Evolutionary conservation across 2,329 filamentous ascomycete species (phyloP), one percentile per base, ranked within the genome.

Genomic region (Diaporthe sp.): DNA sequence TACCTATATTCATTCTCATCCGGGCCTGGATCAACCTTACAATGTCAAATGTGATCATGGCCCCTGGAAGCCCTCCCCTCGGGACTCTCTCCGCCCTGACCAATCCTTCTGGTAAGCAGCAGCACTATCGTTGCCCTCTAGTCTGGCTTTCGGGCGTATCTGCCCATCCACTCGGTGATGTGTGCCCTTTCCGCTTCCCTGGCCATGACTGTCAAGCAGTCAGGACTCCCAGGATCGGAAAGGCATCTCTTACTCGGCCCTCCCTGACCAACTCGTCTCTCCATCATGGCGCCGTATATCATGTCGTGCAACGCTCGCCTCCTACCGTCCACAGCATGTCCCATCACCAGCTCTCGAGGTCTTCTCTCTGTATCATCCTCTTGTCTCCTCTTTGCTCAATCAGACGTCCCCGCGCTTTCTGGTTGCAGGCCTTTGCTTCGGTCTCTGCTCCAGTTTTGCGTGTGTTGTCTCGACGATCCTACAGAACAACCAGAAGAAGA

Each of bases 371-470:
- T 38, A 50, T 35, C 25, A 28, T 40, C 30, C 13, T n/a, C 45
- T 52, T 12, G 45, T 25, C 15, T 67, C 28, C 40, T 66, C 13
- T 9, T 19, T 25, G 22, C 45, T 13, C 25, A 8, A 38, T n/a
- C 45, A 52, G 45, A 52, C 33, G 25, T 67, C 45, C 30, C 30
- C 64, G 33, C 45, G 64, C 15, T 38, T 38, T 28, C 12, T 67
- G 52, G 45, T 40, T 52, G 64, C 64, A 67, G 64, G 45, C 64
- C 64, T 67, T 67, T 67, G 64, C 64, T 67, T 52, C 64, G 64
- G 64, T 67, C 64, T 67, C 64, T 67, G 64, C 64, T 52, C 19
- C 64, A 67, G 30, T 67, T 45, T 52, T 52, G 61, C 9, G 45
- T 67, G 33, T 52, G 19, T 67, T 35, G 45, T 33, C 28, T 52